These are phyloP conservation scores for Monosporascus cannonballus DNA, from an alignment of 2,329 filamentous ascomycete species.

Conservation along the genomic window DNA sequence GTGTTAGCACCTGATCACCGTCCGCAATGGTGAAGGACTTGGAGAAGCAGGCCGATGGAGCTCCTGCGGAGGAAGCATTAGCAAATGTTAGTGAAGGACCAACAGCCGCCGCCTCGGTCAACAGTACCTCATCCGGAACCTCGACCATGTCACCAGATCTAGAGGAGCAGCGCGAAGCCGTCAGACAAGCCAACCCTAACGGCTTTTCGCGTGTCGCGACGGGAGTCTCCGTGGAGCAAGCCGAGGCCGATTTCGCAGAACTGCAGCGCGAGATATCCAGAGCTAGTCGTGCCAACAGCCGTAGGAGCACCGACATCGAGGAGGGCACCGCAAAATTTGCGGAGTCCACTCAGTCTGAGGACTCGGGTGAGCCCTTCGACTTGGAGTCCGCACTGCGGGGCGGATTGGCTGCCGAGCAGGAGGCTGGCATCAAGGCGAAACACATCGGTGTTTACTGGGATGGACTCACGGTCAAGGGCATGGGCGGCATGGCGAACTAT, in stretches of 20 bases:
- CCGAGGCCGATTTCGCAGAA: constrained; percentile 65
- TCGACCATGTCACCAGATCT: constrained; percentile 14
- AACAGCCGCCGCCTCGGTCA: constrained; percentile 4
- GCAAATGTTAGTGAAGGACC: neutral
- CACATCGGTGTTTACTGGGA: constrained; percentile 78
- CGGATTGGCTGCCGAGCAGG: constrained; percentile 62
- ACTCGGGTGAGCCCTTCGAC: constrained; percentile 59
- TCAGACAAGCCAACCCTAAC: constrained; percentile 40
- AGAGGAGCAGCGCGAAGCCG: constrained; percentile 35
- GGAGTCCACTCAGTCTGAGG: constrained; percentile 35
- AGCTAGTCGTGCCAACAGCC: constrained; percentile 37
- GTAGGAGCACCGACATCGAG: constrained; percentile 47
- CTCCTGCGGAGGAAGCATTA: neutral
- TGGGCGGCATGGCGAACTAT: constrained; percentile 68
- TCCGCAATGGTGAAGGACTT: neutral
- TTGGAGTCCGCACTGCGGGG: constrained; percentile 69
- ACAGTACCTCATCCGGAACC: constrained; percentile 16
- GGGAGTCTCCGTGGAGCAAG: constrained; percentile 60
- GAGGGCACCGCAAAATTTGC: constrained; percentile 37
- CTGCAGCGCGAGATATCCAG: constrained; percentile 59
- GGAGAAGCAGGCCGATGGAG: constrained; percentile 4
- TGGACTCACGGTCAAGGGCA: constrained; percentile 66
- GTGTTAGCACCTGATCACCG: neutral
- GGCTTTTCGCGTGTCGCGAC: constrained; percentile 34
- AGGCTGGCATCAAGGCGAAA: constrained; percentile 75